phyloP scores from a whole-genome alignment of 202 grass and related monocot genomes.

The Elaeis oleifera region DNA sequence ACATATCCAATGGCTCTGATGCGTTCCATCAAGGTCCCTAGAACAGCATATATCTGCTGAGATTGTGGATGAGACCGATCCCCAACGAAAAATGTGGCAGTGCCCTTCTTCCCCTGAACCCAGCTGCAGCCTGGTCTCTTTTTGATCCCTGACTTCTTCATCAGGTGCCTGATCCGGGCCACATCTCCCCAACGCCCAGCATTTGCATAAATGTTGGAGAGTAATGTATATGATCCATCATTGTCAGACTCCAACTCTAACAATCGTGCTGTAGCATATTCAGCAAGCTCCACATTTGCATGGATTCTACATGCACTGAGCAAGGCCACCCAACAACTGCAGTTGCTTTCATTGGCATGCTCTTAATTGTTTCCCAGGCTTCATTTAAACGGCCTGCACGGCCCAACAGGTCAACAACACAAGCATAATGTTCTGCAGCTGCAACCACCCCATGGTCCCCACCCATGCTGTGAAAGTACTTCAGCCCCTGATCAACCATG shows the following conservation, averaged over 20 bases:
- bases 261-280: slow-evolving; percentile 52
- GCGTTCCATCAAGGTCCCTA: slow-evolving; percentile 47
- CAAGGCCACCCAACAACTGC: slow-evolving; percentile 62
- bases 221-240: slow-evolving; percentile 64
- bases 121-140: slow-evolving; percentile 85
- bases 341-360: slow-evolving; percentile 70
- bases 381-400: slow-evolving; percentile 53
- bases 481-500: slow-evolving; percentile 58
- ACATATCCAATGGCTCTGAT: slow-evolving; percentile 68
- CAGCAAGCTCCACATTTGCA: slow-evolving; percentile 79
- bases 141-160: slow-evolving; percentile 56
- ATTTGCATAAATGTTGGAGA: slow-evolving; percentile 86
- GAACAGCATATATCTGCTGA: slow-evolving; percentile 55
- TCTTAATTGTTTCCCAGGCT: slow-evolving; percentile 61
- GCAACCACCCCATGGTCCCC: slow-evolving; percentile 47
- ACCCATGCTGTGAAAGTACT: slow-evolving; percentile 58
- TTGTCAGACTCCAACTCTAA: slow-evolving; percentile 50
- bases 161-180: slow-evolving; percentile 48
- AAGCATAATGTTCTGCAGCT: slow-evolving; percentile 61
- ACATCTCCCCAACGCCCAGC: slow-evolving; percentile 67
- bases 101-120: slow-evolving; percentile 69
- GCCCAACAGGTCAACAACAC: slow-evolving; percentile 63
- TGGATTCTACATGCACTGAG: slow-evolving; percentile 66
- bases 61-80: slow-evolving; percentile 56
- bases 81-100: slow-evolving; percentile 66